phyloP scores from a whole-genome alignment of 2,329 filamentous ascomycete species.

The Ophiosphaerella narmari region DNA sequence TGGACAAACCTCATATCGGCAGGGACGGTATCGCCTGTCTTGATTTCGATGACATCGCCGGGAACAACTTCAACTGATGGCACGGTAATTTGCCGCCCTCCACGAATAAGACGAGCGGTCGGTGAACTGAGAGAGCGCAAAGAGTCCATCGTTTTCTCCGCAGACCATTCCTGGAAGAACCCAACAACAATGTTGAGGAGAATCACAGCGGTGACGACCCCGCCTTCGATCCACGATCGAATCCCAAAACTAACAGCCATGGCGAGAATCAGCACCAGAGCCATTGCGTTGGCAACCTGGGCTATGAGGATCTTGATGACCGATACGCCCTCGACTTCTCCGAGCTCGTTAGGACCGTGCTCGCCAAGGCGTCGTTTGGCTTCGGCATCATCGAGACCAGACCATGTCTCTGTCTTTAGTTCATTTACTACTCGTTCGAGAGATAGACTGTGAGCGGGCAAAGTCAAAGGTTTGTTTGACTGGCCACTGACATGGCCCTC shows the following conservation, averaged over 20 bases:
- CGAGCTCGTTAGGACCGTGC: slow-evolving; percentile 72
- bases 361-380: slow-evolving; percentile 63
- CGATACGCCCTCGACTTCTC: slow-evolving; percentile 68
- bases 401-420: slow-evolving; percentile 67
- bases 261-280: slow-evolving; percentile 61
- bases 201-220: slow-evolving; percentile 54
- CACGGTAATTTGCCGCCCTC: slow-evolving; percentile 58
- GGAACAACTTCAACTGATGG: slow-evolving; percentile 65
- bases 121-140: slow-evolving; percentile 53
- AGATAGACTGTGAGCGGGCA: slow-evolving; percentile 65
- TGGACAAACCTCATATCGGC: slow-evolving; percentile 59
- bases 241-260: slow-evolving; percentile 57
- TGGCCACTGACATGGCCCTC: slow-evolving; percentile 47
- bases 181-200: slow-evolving; percentile 52
- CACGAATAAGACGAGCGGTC: slow-evolving; percentile 55
- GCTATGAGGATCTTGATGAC: slow-evolving; percentile 74
- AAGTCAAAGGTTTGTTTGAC: slow-evolving; percentile 58
- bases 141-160: slow-evolving; percentile 57
- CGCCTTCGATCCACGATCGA: slow-evolving; percentile 54
- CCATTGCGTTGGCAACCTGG: slow-evolving; percentile 79
- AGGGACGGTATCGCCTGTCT: slow-evolving; percentile 70
- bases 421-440: slow-evolving; percentile 58
- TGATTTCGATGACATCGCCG: slow-evolving; percentile 68
- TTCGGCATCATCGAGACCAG: slow-evolving; percentile 65
- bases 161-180: slow-evolving; percentile 53